phyloP scores from a whole-genome alignment of 306 rosid species.

The Lablab purpureus region DNA sequence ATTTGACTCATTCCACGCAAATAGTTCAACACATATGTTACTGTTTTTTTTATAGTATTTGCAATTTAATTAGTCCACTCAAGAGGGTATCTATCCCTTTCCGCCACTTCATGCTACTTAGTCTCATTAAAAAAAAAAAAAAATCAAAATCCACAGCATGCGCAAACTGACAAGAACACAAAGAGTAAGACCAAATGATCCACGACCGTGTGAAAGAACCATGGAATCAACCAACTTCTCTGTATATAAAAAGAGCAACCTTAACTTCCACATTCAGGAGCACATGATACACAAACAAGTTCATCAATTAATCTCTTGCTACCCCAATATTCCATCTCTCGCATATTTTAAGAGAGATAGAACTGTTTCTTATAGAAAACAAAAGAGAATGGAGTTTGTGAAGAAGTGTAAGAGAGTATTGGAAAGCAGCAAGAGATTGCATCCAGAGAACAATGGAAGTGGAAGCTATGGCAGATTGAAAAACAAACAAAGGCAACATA shows the following conservation, averaged over 20 bases:
- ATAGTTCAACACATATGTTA: background rate
- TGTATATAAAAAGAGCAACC: constrained; percentile 1
- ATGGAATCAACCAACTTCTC: background rate
- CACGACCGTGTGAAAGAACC: background rate
- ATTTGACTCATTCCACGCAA: background rate
- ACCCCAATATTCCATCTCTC: too few species aligned
- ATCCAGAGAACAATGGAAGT: background rate
- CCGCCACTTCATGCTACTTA: background rate
- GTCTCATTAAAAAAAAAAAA: background rate
- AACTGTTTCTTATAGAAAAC: too few species aligned
- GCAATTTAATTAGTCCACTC: background rate
- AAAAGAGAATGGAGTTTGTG: constrained; percentile 41
- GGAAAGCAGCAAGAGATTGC: constrained; percentile 33
- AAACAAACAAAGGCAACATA: background rate
- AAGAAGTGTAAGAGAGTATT: constrained; percentile 48
- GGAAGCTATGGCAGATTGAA: constrained; percentile 11
- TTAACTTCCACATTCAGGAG: background rate
- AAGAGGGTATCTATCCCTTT: background rate
- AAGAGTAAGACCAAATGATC: background rate
- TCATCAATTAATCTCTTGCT: background rate
- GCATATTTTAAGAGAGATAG: too few species aligned
- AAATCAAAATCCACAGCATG: constrained; percentile 5
- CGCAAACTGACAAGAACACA: background rate
- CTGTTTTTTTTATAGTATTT: background rate
- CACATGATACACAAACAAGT: too few species aligned